Conservation (phyloP, 2,329 filamentous ascomycete genomes). For the Dendrostoma leiphaemia region DNA sequence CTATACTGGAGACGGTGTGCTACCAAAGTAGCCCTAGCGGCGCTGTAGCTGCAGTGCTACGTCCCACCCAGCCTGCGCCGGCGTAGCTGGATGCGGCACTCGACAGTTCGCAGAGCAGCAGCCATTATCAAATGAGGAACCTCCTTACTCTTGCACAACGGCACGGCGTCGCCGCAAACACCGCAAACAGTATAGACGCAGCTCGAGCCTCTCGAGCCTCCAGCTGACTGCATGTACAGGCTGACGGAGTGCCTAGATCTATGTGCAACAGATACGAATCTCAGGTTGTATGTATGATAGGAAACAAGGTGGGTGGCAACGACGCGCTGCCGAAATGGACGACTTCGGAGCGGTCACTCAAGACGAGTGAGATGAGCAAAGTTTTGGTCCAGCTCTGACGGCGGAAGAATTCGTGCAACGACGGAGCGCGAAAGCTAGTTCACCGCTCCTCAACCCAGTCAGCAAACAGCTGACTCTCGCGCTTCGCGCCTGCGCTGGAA, state of each 20-base stretch:
- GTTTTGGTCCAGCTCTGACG: not conserved
- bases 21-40: not conserved
- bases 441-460: conserved; percentile 3
- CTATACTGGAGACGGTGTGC: not conserved
- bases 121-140: not conserved
- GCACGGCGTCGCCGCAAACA: not conserved
- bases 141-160: not conserved
- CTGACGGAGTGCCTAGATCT: no score
- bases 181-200: not conserved
- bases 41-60: not conserved
- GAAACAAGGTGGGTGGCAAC: no score
- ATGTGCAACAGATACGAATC: no score
- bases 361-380: not conserved
- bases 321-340: not conserved
- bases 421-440: not conserved
- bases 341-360: not conserved
- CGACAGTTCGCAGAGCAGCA: not conserved
- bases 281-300: no score
- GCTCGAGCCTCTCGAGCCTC: no score
- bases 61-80: not conserved
- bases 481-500: no score
- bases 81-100: not conserved
- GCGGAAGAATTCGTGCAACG: not conserved
- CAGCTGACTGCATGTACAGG: no score
- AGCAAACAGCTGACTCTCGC: no score